These are phyloP conservation scores for Lojkania enalia DNA, from an alignment of 2,329 filamentous ascomycete species.

Conservation along the genomic window DNA sequence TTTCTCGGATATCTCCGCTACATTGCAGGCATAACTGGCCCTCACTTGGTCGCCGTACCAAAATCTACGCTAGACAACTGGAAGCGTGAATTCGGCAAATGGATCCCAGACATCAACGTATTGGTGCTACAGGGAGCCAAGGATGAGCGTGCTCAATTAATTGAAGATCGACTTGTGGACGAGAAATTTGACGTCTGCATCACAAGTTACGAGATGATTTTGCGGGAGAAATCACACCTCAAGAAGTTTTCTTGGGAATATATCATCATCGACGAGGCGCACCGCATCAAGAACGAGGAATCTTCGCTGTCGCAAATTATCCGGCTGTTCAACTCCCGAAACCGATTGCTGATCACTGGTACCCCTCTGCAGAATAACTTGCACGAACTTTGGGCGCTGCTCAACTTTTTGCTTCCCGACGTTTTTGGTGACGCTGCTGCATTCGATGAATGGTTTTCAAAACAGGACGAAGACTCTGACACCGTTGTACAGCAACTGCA, in stretches of 20 bases:
- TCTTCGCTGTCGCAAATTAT: slow-evolving; percentile 97
- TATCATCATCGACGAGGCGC: slow-evolving; percentile 97
- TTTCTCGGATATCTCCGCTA: slow-evolving; percentile 95
- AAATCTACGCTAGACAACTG: slow-evolving; percentile 99
- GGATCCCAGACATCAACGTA: slow-evolving; percentile 95
- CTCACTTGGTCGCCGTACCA: slow-evolving; percentile 88
- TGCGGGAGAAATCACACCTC: slow-evolving; percentile 89
- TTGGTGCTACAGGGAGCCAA: slow-evolving; percentile 93
- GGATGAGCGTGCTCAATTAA: slow-evolving; percentile 84
- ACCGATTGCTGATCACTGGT: slow-evolving; percentile 92
- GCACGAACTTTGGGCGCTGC: slow-evolving; percentile 94
- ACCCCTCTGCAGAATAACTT: slow-evolving; percentile 97
- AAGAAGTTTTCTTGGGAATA: slow-evolving; percentile 99
- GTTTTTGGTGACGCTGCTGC: slow-evolving; percentile 96
- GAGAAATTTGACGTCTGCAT: slow-evolving; percentile 98
- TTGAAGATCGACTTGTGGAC: slow-evolving; percentile 87
- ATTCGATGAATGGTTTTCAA: slow-evolving; percentile 97
- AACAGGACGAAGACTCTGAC: slow-evolving; percentile 87
- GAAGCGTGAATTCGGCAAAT: slow-evolving; percentile 90
- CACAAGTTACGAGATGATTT: slow-evolving; percentile 98
- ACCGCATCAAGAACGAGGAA: slow-evolving; percentile 99
- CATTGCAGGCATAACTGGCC: slow-evolving; percentile 84
- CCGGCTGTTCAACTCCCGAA: slow-evolving; percentile 91
- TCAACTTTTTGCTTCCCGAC: slow-evolving; percentile 97
- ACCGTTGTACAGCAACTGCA: slow-evolving; percentile 95